Conservation (phyloP, 352 stramenopile species). For the Globisporangium sylvaticum region DNA sequence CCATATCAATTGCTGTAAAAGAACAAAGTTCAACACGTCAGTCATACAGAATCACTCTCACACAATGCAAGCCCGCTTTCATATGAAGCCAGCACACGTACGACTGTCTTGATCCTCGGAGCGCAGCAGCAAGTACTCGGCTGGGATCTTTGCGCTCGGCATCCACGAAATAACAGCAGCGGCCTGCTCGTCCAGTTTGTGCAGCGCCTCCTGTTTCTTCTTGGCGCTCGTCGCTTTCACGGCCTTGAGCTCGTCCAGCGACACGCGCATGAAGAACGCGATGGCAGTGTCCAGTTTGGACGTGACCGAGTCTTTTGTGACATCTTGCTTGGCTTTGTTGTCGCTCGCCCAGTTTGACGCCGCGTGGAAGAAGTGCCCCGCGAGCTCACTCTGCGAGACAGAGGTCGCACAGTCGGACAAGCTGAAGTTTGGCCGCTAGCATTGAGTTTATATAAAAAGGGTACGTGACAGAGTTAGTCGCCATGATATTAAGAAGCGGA, state of each 20-base stretch:
- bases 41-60: not conserved
- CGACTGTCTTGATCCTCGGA: constrained; percentile 67
- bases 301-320: constrained; percentile 14
- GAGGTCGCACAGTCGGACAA: constrained; percentile 39
- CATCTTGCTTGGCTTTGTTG: not conserved
- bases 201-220: constrained; percentile 35
- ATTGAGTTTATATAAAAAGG: not conserved
- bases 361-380: constrained; percentile 45
- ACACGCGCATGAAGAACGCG: constrained; percentile 67
- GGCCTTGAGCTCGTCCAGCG: constrained; percentile 52
- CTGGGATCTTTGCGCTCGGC: constrained; percentile 46
- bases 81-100: constrained; percentile 24
- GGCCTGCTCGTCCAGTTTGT: constrained; percentile 46
- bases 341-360: constrained; percentile 11
- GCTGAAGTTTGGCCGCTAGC: constrained; percentile 46
- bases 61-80: not conserved
- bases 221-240: constrained; percentile 21
- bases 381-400: constrained; percentile 34
- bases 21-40: not conserved
- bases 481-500: not conserved
- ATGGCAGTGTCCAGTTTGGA: constrained; percentile 44
- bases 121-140: constrained; percentile 68
- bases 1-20: constrained; percentile 29
- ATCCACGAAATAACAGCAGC: constrained; percentile 53
- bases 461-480: too few relatives aligned